Conservation (phyloP, 129 eudicot genomes). For the carrot (Daucus carota) region DNA sequence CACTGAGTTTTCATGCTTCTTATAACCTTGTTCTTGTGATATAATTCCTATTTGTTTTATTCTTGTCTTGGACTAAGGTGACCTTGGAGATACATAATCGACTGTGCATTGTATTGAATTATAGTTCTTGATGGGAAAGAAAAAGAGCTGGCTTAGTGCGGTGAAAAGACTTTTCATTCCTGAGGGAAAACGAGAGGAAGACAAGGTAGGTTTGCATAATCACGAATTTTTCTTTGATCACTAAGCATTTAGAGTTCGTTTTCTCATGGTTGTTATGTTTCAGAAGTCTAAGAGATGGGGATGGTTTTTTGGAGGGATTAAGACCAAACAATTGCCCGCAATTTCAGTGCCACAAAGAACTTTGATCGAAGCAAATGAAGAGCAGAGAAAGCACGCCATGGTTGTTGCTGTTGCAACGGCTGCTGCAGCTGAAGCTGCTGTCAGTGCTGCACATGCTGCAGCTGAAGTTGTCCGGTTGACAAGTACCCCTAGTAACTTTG, state of each 20-base stretch:
- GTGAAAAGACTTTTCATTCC: conserved; percentile 50
- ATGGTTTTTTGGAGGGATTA: conserved; percentile 49
- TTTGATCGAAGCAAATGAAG: conserved; percentile 36
- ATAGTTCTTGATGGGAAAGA: conserved; percentile 50
- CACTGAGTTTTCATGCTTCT: neutral
- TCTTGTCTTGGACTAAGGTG: conserved; percentile 4
- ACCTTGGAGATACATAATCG: neutral
- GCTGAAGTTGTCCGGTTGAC: conserved; percentile 75
- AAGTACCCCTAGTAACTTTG: conserved; percentile 20
- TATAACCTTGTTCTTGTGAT: neutral
- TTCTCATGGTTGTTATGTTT: neutral
- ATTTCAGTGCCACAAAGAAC: conserved; percentile 29
- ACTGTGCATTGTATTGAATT: conserved; percentile 4
- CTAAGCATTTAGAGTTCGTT: neutral
- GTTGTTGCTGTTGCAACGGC: conserved; percentile 71
- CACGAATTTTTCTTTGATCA: neutral
- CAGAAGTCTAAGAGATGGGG: conserved; percentile 48
- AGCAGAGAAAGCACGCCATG: conserved; percentile 53
- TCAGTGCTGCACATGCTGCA: conserved; percentile 87
- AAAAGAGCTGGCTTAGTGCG: conserved; percentile 44
- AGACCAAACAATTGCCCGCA: conserved; percentile 38
- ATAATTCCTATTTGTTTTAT: neutral
- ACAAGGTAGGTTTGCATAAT: conserved; percentile 28
- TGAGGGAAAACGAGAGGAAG: conserved; percentile 37
- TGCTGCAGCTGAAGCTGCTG: conserved; percentile 88